Base-by-base conservation (phyloP, 2,329 filamentous ascomycete species). In the Pezizomycotina sp. region DNA sequence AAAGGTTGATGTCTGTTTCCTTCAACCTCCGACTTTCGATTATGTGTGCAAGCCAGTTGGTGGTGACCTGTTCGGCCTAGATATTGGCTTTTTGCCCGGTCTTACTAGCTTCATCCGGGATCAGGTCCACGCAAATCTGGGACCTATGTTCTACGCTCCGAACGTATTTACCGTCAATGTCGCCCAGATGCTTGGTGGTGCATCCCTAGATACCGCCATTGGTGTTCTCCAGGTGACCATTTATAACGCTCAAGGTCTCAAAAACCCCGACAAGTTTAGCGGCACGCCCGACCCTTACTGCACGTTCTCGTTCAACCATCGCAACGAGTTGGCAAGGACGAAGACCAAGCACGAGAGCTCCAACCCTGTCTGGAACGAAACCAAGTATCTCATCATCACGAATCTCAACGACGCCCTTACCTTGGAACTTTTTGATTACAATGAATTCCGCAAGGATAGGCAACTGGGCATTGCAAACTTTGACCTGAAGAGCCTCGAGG, bases 151-250 rank as follows among this genome's bases (percentile, higher is more conserved):
- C 82, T 98, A 98, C 55, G 76, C 74, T 23, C 89, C 89, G 6
- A 92, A 98, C 50, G 83, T 95, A 31, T 98, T 98, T 65, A 89
- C 89, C 10, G 89, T 98, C 48, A 89, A 98, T 55, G 82, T 98
- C 38, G 89, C 89, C 50, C 95, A 98, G 67, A 89, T 98, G 81
- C 66, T 98, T 47, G 80, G 86, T 27, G 89, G 89, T 41, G 86
- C 79, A 40, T 74, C 89, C 0, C 80, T 98, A 32, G 91, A 98
- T 55, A 81, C 92, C 59, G 89, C 89, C 7, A 82, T 98, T 52
- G 89, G 89, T 56, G 84, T 98, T 6, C 60, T 98, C 34, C 86
- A 86, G 15, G 65, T 98, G 43, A 92, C 83, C 5, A 68, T 98
- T 45, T 82, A 98, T 56, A 79, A 82, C 25, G 89, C 84, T 2